Evolutionary conservation across 768 basidiomycete genomes (phyloP), one percentile per base, ranked within the genome.

Genomic region (Rossbeevera mucosa): DNA sequence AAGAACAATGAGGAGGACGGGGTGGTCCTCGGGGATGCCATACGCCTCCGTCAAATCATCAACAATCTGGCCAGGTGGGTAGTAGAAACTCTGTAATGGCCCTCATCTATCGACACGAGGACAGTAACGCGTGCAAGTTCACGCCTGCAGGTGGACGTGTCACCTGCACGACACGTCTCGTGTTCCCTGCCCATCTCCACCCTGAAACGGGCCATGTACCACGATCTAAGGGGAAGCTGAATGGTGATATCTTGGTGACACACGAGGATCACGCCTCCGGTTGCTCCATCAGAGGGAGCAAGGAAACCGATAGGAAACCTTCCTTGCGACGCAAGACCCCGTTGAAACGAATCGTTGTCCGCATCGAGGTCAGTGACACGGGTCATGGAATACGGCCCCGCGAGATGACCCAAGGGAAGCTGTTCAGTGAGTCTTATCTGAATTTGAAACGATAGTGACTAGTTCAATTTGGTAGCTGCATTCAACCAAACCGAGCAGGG

Each of bases 341-440:
- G 2, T 55, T 78, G 51, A 85, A 88, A 56, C 72, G 72, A 64
- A 86, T 89, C 53, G 84, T 89, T 47, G 87, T 94, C n/a, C 77
- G 91, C 51, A 86, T 93, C 25, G 91, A 93, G 64, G 80, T 94
- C 4, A 78, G 79, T 4, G 91, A 92, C 69, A 91, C 90, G 0
- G 86, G 80, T 5, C 79, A 73, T 40, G 86, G 86, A 4, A 80
- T 87, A 50, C 72, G 73, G 44, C 76, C 76, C 36, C 74, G 74
- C 60, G 91, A 92, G 65, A 83, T 92, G 70, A 74, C 76, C 1
- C 80, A 86, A 58, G 77, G 78, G 49, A 88, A 86, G 60, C 70
- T 88, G 16, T 88, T 88, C 61, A 83, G 86, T 85, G 60, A 64
- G 83, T 72, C 33, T 38, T 30, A 14, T n/a, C 48, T 11, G 20